A percentile compares a stretch with the other conserved stretches of the same genome.
Conservation (phyloP, 768 basidiomycete species). For the Collybiopsis luxurians region DNA sequence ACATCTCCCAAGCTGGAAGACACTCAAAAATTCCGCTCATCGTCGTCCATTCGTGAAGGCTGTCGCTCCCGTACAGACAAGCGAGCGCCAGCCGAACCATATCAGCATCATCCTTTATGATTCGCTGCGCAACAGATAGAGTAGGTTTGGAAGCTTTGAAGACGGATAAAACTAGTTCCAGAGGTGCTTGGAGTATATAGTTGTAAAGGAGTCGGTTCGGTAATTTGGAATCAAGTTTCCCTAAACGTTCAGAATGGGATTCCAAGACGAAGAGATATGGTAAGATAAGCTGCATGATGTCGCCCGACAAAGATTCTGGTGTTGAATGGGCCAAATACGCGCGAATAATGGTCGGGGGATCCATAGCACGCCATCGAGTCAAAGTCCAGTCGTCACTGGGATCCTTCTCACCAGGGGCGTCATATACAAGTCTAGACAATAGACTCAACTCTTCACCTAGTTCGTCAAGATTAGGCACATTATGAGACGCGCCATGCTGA, state of each 20-base stretch:
- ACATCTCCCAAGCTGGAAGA: slow-evolving; percentile 84
- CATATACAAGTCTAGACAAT: slow-evolving; percentile 84
- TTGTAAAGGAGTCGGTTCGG: slow-evolving; percentile 66
- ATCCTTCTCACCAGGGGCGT: slow-evolving; percentile 49
- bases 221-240: slow-evolving; percentile 65
- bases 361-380: slow-evolving; percentile 66
- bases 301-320: slow-evolving; percentile 56
- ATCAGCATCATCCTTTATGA: slow-evolving; percentile 81
- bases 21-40: slow-evolving; percentile 97
- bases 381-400: slow-evolving; percentile 73
- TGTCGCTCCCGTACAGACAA: slow-evolving; percentile 80
- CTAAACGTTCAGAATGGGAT: slow-evolving; percentile 79
- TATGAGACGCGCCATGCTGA: slow-evolving; percentile 84
- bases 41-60: slow-evolving; percentile 67
- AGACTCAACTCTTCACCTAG: slow-evolving; percentile 91
- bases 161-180: slow-evolving; percentile 68
- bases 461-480: slow-evolving; percentile 74
- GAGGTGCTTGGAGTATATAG: slow-evolving; percentile 64
- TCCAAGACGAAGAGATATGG: slow-evolving; percentile 95
- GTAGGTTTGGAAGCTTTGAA: slow-evolving; percentile 95
- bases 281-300: slow-evolving; percentile 76
- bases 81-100: slow-evolving; percentile 85
- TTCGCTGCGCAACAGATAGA: slow-evolving; percentile 60
- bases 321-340: slow-evolving; percentile 79
- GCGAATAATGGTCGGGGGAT: slow-evolving; percentile 58